These are phyloP conservation scores for Stromatinia cepivora DNA, from an alignment of 2,329 filamentous ascomycete genomes.

Conservation along the genomic window DNA sequence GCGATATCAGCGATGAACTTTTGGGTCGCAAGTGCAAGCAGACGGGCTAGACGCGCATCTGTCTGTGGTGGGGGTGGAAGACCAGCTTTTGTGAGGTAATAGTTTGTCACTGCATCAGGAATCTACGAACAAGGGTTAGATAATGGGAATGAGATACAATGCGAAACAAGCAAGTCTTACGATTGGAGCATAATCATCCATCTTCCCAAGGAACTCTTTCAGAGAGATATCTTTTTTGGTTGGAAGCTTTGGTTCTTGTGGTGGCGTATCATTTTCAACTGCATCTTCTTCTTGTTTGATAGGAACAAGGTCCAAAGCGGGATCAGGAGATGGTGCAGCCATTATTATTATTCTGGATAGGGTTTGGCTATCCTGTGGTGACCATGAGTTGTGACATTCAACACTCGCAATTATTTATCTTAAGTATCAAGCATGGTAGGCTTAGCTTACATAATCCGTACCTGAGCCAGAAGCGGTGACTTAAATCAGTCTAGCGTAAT, in stretches of 20 bases:
- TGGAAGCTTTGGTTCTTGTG: slow-evolving; percentile 63
- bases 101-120: slow-evolving; percentile 94
- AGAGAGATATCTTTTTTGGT: slow-evolving; percentile 89
- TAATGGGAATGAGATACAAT: slow-evolving; percentile 16
- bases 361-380: slow-evolving; percentile 12
- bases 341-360: slow-evolving; percentile 30
- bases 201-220: slow-evolving; percentile 90
- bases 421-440: background rate
- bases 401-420: slow-evolving; percentile 6
- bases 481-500: slow-evolving; percentile 15
- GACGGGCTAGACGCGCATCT: slow-evolving; percentile 83
- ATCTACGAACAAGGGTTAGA: slow-evolving; percentile 59
- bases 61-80: slow-evolving; percentile 90
- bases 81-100: slow-evolving; percentile 95
- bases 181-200: slow-evolving; percentile 98
- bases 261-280: slow-evolving; percentile 49
- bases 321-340: slow-evolving; percentile 41
- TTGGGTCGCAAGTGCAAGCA: slow-evolving; percentile 95
- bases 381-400: background rate
- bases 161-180: slow-evolving; percentile 54
- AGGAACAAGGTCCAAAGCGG: slow-evolving; percentile 37
- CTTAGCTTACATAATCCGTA: background rate
- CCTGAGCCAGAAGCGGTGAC: slow-evolving; percentile 23
- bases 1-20: slow-evolving; percentile 99
- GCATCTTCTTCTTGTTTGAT: slow-evolving; percentile 37